These are phyloP conservation scores for Penicillium taxi DNA, from an alignment of 495 filamentous ascomycete genomes.

Conservation along the genomic window DNA sequence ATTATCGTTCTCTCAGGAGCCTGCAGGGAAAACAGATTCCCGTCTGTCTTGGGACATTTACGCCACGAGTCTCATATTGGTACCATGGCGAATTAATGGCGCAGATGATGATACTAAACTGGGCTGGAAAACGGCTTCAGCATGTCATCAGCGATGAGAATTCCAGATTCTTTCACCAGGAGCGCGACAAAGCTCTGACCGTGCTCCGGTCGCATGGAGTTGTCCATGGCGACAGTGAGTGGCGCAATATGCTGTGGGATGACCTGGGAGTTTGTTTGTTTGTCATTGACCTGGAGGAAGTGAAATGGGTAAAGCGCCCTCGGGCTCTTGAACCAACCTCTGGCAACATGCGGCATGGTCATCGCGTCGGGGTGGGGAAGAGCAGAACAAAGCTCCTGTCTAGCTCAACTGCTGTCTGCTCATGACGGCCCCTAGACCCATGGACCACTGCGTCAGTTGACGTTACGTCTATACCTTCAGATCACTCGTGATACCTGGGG, in stretches of 20 bases:
- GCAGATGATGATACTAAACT: conserved; percentile 21
- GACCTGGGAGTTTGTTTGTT: conserved; percentile 5
- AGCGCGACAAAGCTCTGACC: conserved; percentile 12
- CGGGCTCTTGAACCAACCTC: conserved; percentile 2
- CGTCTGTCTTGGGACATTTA: conserved; percentile 18
- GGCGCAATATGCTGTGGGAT: conserved; percentile 21
- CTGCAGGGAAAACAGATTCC: conserved; percentile 17
- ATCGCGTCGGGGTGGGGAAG: conserved; percentile 2
- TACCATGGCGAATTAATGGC: conserved; percentile 21
- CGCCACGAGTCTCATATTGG: conserved; percentile 17
- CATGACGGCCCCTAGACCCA: conserved; percentile 2
- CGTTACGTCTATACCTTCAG: too few relatives aligned
- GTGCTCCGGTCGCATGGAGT: conserved; percentile 10
- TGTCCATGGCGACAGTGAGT: conserved; percentile 16
- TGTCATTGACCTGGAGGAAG: conserved; percentile 19
- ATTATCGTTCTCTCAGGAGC: conserved; percentile 16
- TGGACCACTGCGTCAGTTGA: too few relatives aligned
- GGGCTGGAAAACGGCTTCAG: conserved; percentile 19
- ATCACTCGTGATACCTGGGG: too few relatives aligned
- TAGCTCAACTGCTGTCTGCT: conserved; percentile 4
- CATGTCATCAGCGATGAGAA: conserved; percentile 15
- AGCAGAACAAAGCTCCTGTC: conserved; percentile 1
- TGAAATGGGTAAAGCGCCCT: conserved; percentile 13
- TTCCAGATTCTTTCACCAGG: conserved; percentile 11
- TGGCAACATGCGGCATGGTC: conserved; percentile 5